Conservation (phyloP, 306 rosid species). For the Quercus alba region DNA sequence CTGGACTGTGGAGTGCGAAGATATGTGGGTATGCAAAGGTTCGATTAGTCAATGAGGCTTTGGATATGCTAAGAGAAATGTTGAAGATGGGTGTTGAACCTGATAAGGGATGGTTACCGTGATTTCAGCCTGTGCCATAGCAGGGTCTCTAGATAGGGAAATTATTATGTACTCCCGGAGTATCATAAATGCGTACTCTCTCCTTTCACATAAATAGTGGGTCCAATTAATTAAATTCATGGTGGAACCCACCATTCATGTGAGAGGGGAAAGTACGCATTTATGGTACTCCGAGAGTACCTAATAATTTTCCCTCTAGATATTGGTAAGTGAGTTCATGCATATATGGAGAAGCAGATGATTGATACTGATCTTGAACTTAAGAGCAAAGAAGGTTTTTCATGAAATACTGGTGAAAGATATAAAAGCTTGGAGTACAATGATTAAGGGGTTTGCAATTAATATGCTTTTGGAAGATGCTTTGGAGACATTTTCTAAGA, state of each 20-base stretch:
- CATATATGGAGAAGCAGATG: conserved; percentile 13
- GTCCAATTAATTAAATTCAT: too few relatives aligned
- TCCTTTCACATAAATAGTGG: too few relatives aligned
- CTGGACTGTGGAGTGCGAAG: conserved; percentile 28
- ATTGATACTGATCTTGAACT: conserved; percentile 26
- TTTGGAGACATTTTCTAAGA: conserved; percentile 12
- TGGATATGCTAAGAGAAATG: conserved; percentile 24
- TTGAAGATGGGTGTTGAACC: conserved; percentile 22
- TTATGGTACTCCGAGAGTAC: too few relatives aligned
- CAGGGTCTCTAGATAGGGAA: conserved; percentile 4
- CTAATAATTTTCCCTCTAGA: conserved; percentile 1
- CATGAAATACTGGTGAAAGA: conserved; percentile 20
- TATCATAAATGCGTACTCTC: too few relatives aligned
- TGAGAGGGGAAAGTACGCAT: too few relatives aligned
- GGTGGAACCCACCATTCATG: too few relatives aligned
- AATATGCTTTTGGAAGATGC: conserved; percentile 22
- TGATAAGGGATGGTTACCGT: conserved; percentile 18
- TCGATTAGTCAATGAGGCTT: conserved; percentile 12
- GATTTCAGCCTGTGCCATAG: conserved; percentile 16
- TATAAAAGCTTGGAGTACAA: conserved; percentile 27
- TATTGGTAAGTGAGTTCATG: conserved; percentile 24
- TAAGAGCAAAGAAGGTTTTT: conserved; percentile 24
- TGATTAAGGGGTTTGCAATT: conserved; percentile 24
- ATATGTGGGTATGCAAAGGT: conserved; percentile 18
- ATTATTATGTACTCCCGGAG: too few relatives aligned